Evolutionary conservation across 306 rosid species (phyloP).

Genomic region (Morella rubra): DNA sequence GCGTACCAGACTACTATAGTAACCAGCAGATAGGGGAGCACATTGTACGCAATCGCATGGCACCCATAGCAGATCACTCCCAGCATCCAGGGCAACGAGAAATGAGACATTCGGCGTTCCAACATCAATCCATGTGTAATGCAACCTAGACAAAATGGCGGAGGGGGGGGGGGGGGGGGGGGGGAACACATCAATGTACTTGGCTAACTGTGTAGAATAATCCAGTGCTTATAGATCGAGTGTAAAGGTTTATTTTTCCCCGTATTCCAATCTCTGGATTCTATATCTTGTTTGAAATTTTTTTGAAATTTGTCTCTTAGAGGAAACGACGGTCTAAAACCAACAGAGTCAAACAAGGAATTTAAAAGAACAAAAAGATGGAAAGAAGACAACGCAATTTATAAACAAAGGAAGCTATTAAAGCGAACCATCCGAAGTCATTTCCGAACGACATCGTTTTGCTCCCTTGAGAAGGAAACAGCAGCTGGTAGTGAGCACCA

Average conservation of each 20-base stretch:
- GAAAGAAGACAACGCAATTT: not conserved
- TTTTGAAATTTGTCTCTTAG: not conserved
- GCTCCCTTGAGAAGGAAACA: slow-evolving; percentile 75
- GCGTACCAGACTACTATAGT: slow-evolving; percentile 71
- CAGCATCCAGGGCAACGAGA: slow-evolving; percentile 93
- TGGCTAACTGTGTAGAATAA: too few species aligned
- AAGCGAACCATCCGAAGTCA: slow-evolving; percentile 80
- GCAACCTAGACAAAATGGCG: slow-evolving; percentile 54
- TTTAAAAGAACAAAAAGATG: not conserved
- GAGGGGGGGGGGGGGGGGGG: too few species aligned
- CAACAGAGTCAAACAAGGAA: not conserved
- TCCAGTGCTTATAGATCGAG: not conserved
- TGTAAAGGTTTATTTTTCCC: too few species aligned
- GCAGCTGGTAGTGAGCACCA: slow-evolving; percentile 53
- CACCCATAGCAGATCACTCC: slow-evolving; percentile 94
- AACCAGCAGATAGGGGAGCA: slow-evolving; percentile 77
- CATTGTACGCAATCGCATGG: slow-evolving; percentile 91
- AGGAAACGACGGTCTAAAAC: not conserved
- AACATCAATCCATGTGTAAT: slow-evolving; percentile 89
- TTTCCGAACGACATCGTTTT: slow-evolving; percentile 75
- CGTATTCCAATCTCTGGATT: too few species aligned
- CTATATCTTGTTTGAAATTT: too few species aligned
- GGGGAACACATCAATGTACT: too few species aligned
- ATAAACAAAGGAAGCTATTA: not conserved
- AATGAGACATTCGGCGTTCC: slow-evolving; percentile 88